Evolutionary conservation across 495 filamentous ascomycete genomes (phyloP).

Genomic region (Amphirosellinia nigrospora): DNA sequence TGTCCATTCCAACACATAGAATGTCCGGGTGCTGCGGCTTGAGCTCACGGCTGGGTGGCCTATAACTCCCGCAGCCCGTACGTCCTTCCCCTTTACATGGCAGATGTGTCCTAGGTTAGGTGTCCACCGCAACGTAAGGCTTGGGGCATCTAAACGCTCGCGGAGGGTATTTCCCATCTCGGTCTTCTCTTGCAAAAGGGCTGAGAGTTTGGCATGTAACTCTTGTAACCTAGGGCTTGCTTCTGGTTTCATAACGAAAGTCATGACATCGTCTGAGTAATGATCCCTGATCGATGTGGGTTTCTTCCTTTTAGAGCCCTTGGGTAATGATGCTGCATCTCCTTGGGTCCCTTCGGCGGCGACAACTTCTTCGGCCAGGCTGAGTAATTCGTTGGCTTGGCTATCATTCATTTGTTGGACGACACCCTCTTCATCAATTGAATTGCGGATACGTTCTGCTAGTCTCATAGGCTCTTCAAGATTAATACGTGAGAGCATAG

Average conservation of each 20-base stretch:
- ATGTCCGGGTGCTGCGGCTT: constrained; percentile 82
- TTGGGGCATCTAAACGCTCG: constrained; percentile 53
- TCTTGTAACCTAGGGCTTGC: constrained; percentile 69
- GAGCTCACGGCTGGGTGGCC: constrained; percentile 60
- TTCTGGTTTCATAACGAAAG: constrained; percentile 83
- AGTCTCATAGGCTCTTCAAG: constrained; percentile 72
- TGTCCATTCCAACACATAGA: constrained; percentile 86
- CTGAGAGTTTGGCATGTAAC: constrained; percentile 70
- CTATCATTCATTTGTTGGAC: constrained; percentile 73
- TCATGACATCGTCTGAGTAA: constrained; percentile 62
- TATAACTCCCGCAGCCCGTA: constrained; percentile 40
- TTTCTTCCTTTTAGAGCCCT: constrained; percentile 49
- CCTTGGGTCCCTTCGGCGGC: constrained; percentile 60
- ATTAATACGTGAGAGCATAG: constrained; percentile 66
- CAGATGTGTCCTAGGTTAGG: constrained; percentile 85
- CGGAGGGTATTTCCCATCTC: constrained; percentile 66
- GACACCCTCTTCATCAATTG: constrained; percentile 94
- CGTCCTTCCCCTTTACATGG: constrained; percentile 86
- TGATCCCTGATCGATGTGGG: constrained; percentile 50
- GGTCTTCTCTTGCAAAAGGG: constrained; percentile 62
- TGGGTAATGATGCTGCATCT: constrained; percentile 49
- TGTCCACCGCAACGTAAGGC: constrained; percentile 81
- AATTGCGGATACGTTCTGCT: constrained; percentile 69
- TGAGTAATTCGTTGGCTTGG: constrained; percentile 70
- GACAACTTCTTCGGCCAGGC: constrained; percentile 70